Evolutionary conservation across 164 flowering plant genomes (phyloP).

Genomic region (Aristolochia contorta): DNA sequence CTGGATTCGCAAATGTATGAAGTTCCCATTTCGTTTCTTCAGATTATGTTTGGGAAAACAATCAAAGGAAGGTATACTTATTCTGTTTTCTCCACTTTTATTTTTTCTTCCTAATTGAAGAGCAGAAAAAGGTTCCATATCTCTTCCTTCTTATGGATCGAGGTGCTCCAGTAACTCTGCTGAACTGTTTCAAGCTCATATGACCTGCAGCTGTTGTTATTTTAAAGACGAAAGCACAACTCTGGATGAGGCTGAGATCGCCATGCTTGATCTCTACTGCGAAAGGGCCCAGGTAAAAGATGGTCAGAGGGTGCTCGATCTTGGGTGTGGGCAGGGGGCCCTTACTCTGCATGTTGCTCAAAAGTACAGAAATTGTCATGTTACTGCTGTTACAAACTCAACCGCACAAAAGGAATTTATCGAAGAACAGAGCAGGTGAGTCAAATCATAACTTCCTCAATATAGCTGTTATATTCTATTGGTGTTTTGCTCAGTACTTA

Average conservation of each 20-base stretch:
- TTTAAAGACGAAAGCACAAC: conserved; percentile 6
- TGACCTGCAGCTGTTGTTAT: conserved; percentile 3
- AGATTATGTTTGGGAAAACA: conserved; percentile 11
- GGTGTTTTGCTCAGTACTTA: not conserved
- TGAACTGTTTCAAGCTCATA: no score
- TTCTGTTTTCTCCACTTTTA: no score
- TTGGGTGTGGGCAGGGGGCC: conserved; percentile 10
- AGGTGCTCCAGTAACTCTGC: no score
- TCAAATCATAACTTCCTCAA: not conserved
- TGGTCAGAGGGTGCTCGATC: conserved; percentile 9
- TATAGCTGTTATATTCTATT: not conserved
- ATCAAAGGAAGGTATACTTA: conserved; percentile 14
- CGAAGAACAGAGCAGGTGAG: not conserved
- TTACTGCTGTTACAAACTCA: not conserved
- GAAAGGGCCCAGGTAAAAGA: conserved; percentile 9
- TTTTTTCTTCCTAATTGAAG: no score
- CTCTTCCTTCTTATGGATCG: no score
- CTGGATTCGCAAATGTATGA: conserved; percentile 11
- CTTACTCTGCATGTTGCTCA: conserved; percentile 4
- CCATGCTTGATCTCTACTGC: conserved; percentile 12
- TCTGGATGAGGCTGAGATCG: conserved; percentile 9
- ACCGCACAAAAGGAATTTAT: not conserved
- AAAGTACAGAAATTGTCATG: conserved; percentile 8
- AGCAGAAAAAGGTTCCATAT: no score
- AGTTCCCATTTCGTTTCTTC: conserved; percentile 9